Evolutionary conservation across 2,329 filamentous ascomycete genomes (phyloP), one percentile per base, ranked within the genome.

Genomic region (Trematosphaeria pertusa): DNA sequence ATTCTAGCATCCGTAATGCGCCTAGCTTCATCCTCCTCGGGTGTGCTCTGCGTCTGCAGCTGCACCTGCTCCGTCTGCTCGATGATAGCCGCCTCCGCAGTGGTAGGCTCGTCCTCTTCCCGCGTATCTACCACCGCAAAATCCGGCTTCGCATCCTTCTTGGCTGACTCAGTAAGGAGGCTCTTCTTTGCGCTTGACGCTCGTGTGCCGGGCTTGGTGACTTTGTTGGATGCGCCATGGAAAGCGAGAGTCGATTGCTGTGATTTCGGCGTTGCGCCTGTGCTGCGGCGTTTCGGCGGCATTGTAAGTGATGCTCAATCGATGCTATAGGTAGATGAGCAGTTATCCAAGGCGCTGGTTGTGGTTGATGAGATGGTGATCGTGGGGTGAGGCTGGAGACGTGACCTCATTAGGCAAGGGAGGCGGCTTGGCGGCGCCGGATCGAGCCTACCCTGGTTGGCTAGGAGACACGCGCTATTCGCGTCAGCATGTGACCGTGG

Each of bases 1-100:
- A 97, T 85, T 61, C 90, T 85, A 37, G 80, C 75, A 46, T 88
- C 81, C 6, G 81, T 82, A 32, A 95, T 73, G 56, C 83, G 81
- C 53, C 83, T 78, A 1, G 91, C 91, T 49, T 73, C 74, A 18
- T 78, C 58, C 59, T 88, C 75, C 47, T 78, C 75, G 49, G 54
- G 59, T 57, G 44, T 58, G 53, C 50, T 57, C 43, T 59, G 47
- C 11, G 43, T 43, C 41, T 58, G 45, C 47, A 62, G 60, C 34
- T 58, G 58, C 37, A 59, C 72, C 41, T 69, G 56, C 43, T 69
- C 56, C 5, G 64, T 61, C 57, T 75, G 73, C 46, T 74, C 61
- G 43, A 68, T 57, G 40, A 73, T 72, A 10, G 69, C 72, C 34
- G 64, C 62, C 48, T 75, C 72, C 3, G 67, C 68, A 12, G 73